Percentiles rank a stretch among this genome's conserved stretches.
Conservation (phyloP, 345 rosid species). For the Aquilaria sinensis region DNA sequence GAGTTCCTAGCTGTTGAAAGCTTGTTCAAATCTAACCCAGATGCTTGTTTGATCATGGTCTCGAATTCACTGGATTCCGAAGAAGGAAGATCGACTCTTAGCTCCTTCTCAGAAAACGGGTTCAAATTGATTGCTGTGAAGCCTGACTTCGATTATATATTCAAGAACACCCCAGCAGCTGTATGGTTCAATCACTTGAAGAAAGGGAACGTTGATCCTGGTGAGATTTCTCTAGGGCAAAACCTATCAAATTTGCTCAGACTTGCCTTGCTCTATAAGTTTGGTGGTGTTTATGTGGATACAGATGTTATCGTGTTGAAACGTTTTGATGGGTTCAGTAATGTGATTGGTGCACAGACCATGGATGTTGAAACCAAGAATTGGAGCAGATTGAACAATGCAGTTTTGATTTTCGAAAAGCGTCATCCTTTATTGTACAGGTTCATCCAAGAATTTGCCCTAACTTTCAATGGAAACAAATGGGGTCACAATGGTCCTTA, state of each 20-base stretch:
- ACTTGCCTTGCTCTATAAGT: conserved; percentile 70
- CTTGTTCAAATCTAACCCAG: conserved; percentile 54
- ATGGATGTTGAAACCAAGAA: conserved; percentile 44
- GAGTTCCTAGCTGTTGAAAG: conserved; percentile 59
- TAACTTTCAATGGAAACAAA: conserved; percentile 77
- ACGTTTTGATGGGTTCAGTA: conserved; percentile 41
- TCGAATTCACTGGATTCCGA: conserved; percentile 65
- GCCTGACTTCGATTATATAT: conserved; percentile 63
- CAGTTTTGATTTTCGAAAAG: conserved; percentile 74
- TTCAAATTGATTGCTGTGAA: conserved; percentile 34
- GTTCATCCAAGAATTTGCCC: conserved; percentile 77
- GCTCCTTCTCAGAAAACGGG: conserved; percentile 48
- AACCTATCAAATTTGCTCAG: conserved; percentile 80
- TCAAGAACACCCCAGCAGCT: conserved; percentile 60
- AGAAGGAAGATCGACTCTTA: conserved; percentile 38
- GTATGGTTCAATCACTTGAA: conserved; percentile 50
- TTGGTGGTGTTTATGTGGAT: conserved; percentile 77
- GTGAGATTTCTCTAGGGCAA: conserved; percentile 78
- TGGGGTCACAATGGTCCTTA: conserved; percentile 99
- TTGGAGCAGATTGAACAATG: conserved; percentile 88
- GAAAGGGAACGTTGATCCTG: conserved; percentile 60
- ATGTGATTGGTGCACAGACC: conserved; percentile 77
- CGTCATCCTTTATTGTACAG: conserved; percentile 63
- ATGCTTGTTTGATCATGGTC: conserved; percentile 62
- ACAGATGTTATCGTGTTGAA: conserved; percentile 62